A percentile compares a stretch with the other conserved stretches of the same genome.
Evolutionary conservation across 352 stramenopile species (phyloP).

Genomic region (Pythium coloratum): DNA sequence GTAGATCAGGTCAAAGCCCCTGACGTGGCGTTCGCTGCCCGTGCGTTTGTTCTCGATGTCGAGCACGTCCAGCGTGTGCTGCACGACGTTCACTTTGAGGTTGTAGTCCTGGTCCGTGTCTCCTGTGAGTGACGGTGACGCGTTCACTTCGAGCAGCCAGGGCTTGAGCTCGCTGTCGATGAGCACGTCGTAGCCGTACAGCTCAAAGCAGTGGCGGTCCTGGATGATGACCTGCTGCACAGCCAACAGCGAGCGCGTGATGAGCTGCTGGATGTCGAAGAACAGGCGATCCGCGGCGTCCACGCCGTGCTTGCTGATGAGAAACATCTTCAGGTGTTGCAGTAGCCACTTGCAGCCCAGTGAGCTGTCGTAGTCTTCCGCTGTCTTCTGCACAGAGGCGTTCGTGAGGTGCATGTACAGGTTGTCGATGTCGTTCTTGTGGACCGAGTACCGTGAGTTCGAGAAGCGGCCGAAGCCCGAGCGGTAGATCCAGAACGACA

Average conservation of each 20-base stretch:
- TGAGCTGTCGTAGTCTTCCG: slow-evolving; percentile 69
- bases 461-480: slow-evolving; percentile 84
- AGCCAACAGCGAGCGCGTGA: slow-evolving; percentile 78
- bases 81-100: slow-evolving; percentile 87
- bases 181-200: slow-evolving; percentile 90
- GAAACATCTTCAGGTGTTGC: slow-evolving; percentile 54
- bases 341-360: slow-evolving; percentile 73
- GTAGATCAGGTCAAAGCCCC: slow-evolving; percentile 76
- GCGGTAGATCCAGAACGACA: slow-evolving; percentile 53
- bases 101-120: slow-evolving; percentile 82
- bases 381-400: slow-evolving; percentile 89
- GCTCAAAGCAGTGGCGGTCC: slow-evolving; percentile 89
- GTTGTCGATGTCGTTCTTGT: slow-evolving; percentile 40
- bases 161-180: slow-evolving; percentile 81
- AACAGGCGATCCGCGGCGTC: slow-evolving; percentile 71
- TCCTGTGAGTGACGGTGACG: slow-evolving; percentile 53
- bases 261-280: slow-evolving; percentile 77
- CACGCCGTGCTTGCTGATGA: slow-evolving; percentile 71
- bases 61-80: slow-evolving; percentile 87
- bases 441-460: slow-evolving; percentile 31
- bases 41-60: slow-evolving; percentile 66
- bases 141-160: slow-evolving; percentile 89
- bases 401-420: slow-evolving; percentile 94
- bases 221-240: slow-evolving; percentile 89
- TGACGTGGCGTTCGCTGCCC: slow-evolving; percentile 49